phyloP scores from a whole-genome alignment of 306 rosid species.

The Glycine latifolia region DNA sequence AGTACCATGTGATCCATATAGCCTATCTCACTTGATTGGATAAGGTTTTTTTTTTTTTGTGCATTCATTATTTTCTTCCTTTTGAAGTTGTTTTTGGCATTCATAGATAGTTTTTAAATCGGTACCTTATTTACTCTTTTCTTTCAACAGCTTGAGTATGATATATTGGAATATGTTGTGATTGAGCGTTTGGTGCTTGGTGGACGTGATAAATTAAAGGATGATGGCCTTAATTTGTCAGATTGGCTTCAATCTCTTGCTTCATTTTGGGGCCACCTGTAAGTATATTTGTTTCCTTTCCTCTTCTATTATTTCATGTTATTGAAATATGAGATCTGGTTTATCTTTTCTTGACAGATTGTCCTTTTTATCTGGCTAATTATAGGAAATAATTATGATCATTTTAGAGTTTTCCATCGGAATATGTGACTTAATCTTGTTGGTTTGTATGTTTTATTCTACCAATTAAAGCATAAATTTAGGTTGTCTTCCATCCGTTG shows the following conservation, averaged over 20 bases:
- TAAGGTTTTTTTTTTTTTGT: background rate
- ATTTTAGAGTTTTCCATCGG: slow-evolving; percentile 29
- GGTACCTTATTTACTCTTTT: slow-evolving; percentile 30
- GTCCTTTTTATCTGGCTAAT: slow-evolving; percentile 29
- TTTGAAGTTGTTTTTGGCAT: slow-evolving; percentile 2
- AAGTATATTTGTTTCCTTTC: slow-evolving; percentile 59
- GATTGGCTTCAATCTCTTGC: slow-evolving; percentile 99
- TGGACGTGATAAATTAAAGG: slow-evolving; percentile 96
- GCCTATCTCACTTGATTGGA: background rate
- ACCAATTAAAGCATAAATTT: slow-evolving; percentile 21
- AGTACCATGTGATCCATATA: background rate
- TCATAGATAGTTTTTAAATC: background rate
- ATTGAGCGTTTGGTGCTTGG: slow-evolving; percentile 94
- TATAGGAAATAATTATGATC: slow-evolving; percentile 36
- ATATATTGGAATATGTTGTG: slow-evolving; percentile 96
- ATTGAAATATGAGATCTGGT: slow-evolving; percentile 25
- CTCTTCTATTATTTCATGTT: slow-evolving; percentile 2
- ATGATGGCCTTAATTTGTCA: slow-evolving; percentile 96
- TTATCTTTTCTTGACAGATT: slow-evolving; percentile 34
- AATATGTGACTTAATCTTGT: slow-evolving; percentile 19
- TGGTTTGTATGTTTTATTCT: slow-evolving; percentile 20
- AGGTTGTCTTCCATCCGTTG: slow-evolving; percentile 19
- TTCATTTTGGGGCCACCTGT: slow-evolving; percentile 99
- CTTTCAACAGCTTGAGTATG: slow-evolving; percentile 88
- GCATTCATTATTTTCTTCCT: slow-evolving; percentile 12